Evolutionary conservation across 768 basidiomycete genomes (phyloP), one percentile per base, ranked within the genome.

Genomic region (Psilocybe tampanensis): DNA sequence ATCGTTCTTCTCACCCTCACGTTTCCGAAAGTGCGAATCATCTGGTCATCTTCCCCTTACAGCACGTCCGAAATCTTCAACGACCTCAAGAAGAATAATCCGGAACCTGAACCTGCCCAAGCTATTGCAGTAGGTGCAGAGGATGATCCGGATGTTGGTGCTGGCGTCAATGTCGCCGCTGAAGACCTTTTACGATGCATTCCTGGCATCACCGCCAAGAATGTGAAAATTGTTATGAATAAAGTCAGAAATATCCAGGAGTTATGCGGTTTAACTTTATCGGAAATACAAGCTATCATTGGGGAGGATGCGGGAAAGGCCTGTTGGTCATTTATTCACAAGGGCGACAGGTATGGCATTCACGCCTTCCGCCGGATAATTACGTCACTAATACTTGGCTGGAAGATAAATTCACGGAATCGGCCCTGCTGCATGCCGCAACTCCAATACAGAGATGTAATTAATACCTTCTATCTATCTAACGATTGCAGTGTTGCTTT

Each of bases 11-110:
- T 99, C 6, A 88, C 90, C 0, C 83, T 98, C 23, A 80, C 90
- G 7, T 98, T 98, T 69, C 97, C 95, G 0, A 88, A 92, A 13
- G 76, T 99, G 2, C 87, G 94, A 43, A 91, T 98, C 66, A 92
- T 99, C 68, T 98, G 97, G 97, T 95, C 95, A 0, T 95, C 95
- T 1, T 98, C 95, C 0, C 93, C 97, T 0, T 92, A 94, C 66
- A 90, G 91, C 18, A 95, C 94, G 0, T 82, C 93, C 0, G 89
- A 94, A 56, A 94, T 98, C 54, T 95, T 98, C 78, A 85, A 83
- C 45, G 97, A 98, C 66, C 86, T 99, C 32, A 99, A 99, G 66
- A 59, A 74, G 29, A 86, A 89, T 63, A 82, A 84, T 44, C 73
- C 83, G 0, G 94, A 99, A 68, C 97, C 97, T 0, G 90, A 96